Percentiles rank a stretch among this genome's conserved stretches.
Conservation (phyloP, 345 rosid species). For the Excoecaria cochinchinensis region DNA sequence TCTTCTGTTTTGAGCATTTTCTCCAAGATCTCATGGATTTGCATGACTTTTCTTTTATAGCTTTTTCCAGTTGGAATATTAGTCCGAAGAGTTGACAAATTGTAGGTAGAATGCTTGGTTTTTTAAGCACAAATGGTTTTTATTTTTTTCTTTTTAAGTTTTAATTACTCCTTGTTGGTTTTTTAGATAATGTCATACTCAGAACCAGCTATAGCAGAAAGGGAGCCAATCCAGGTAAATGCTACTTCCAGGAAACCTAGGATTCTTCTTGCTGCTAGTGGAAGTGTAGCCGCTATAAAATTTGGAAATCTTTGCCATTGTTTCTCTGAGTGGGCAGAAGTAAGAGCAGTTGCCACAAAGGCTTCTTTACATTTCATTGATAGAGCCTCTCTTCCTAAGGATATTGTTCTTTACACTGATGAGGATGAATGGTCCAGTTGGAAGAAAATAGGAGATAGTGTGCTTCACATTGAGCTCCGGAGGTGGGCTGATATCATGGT, state of each 20-base stretch:
- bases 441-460: constrained; percentile 79
- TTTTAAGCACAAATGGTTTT: background rate
- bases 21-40: background rate
- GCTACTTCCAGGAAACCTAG: constrained; percentile 48
- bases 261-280: constrained; percentile 80
- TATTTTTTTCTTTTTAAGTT: background rate
- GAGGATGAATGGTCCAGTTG: constrained; percentile 91
- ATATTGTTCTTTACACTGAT: constrained; percentile 70
- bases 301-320: constrained; percentile 81
- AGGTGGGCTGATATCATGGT: constrained; percentile 95
- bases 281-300: constrained; percentile 90
- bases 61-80: background rate
- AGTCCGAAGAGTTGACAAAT: background rate
- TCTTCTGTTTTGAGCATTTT: background rate
- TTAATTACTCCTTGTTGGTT: background rate
- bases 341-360: constrained; percentile 72
- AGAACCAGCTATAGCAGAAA: constrained; percentile 4
- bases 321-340: constrained; percentile 90
- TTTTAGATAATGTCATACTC: constrained; percentile 11
- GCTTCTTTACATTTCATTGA: constrained; percentile 85
- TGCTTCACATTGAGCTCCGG: constrained; percentile 88
- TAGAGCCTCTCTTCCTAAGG: constrained; percentile 61
- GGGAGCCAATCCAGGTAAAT: constrained; percentile 2
- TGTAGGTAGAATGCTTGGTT: background rate
- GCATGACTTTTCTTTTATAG: background rate